Conservation (phyloP, 768 basidiomycete species). For the Gelatoporia subvermispora region DNA sequence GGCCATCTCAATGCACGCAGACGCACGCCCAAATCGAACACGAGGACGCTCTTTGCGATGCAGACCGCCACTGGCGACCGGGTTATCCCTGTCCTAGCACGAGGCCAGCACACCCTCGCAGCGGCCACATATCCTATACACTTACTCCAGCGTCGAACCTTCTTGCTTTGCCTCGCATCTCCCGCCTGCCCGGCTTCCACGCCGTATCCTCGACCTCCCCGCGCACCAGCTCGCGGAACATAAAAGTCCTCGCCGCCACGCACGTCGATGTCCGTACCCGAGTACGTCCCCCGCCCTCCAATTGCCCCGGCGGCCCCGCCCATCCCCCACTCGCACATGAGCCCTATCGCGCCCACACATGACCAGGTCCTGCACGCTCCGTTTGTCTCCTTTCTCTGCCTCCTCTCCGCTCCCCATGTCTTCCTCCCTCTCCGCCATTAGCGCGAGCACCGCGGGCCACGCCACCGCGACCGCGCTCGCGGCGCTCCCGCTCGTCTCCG, state of each 20-base stretch:
- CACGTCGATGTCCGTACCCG: constrained; percentile 24
- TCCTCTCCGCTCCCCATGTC: background rate
- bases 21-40: too few relatives aligned
- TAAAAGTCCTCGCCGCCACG: constrained; percentile 10
- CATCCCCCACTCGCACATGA: constrained; percentile 25
- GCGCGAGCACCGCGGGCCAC: background rate
- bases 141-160: background rate
- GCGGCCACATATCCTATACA: constrained; percentile 3
- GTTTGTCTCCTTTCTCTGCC: constrained; percentile 18
- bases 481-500: too few relatives aligned
- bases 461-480: too few relatives aligned
- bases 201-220: constrained; percentile 19
- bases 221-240: constrained; percentile 8
- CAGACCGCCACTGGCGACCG: background rate
- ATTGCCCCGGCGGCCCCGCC: constrained; percentile 26
- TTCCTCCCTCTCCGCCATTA: background rate
- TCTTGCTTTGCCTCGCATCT: background rate
- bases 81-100: background rate
- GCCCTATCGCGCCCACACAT: constrained; percentile 56
- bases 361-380: constrained; percentile 47
- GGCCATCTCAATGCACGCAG: background rate
- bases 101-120: constrained; percentile 3
- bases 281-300: constrained; percentile 31
- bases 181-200: constrained; percentile 11
- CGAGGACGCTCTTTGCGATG: too few relatives aligned